Evolutionary conservation across 2,329 filamentous ascomycete species (phyloP).

Genomic region (Amesomyces nigricolor): DNA sequence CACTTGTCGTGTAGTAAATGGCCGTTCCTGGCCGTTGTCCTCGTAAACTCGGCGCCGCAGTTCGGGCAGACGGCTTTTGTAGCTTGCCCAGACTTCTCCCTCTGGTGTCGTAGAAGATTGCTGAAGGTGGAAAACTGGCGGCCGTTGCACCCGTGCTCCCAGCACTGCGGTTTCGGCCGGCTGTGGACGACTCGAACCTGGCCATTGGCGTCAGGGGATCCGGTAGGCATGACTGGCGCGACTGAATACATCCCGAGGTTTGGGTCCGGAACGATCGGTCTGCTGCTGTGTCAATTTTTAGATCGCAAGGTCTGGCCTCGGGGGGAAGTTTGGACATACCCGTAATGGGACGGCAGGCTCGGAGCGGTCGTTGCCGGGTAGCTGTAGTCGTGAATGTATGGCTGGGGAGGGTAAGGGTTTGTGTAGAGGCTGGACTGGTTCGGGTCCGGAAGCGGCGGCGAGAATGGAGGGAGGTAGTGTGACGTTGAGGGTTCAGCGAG

Average conservation of each 20-base stretch:
- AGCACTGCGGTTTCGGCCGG: conserved; percentile 90
- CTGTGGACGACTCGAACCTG: conserved; percentile 67
- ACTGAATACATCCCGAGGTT: conserved; percentile 31
- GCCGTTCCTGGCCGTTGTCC: conserved; percentile 82
- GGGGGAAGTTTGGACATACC: conserved; percentile 25
- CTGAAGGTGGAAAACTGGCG: conserved; percentile 95
- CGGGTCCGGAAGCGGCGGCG: conserved; percentile 42
- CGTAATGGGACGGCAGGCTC: conserved; percentile 30
- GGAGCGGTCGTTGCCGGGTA: conserved; percentile 28
- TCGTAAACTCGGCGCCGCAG: conserved; percentile 88
- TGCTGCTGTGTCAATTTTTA: conserved; percentile 16
- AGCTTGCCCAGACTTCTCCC: conserved; percentile 89
- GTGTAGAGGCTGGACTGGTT: conserved; percentile 29
- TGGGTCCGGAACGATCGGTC: conserved; percentile 22
- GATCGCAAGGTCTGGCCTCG: not conserved
- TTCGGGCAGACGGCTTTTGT: conserved; percentile 84
- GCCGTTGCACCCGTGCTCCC: conserved; percentile 95
- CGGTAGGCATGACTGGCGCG: conserved; percentile 24
- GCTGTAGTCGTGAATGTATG: conserved; percentile 32
- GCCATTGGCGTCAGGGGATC: conserved; percentile 27
- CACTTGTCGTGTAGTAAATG: conserved; percentile 86
- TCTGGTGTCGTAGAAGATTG: conserved; percentile 85
- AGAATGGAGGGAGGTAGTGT: conserved; percentile 47
- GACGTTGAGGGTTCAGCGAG: conserved; percentile 45
- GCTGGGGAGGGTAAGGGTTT: conserved; percentile 32